Base-by-base conservation (phyloP, 2,329 filamentous ascomycete species). In the Aspergillus ruber region DNA sequence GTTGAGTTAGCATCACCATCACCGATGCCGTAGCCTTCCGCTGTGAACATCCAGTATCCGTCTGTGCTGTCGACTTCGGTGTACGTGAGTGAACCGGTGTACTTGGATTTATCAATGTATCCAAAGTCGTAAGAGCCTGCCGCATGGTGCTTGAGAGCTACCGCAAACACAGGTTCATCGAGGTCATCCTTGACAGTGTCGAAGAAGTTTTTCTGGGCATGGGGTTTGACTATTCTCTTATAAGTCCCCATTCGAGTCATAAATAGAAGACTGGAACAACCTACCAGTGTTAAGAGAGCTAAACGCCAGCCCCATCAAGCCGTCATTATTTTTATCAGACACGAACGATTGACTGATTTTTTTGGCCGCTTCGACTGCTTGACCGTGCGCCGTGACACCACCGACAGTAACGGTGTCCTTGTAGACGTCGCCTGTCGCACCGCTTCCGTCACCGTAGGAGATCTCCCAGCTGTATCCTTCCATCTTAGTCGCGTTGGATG, bases 281-380 rank as follows among this genome's bases (percentile, higher is more conserved):
- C 48, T 43, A 66, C 65, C 63, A 3, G 75, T 80, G 68, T 84
- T 84, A 68, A 83, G 74, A 18, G 62, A 71, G 65, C 74, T 77
- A 67, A 83, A 83, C 17, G 77, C 76, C 36, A 84, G 69, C 39
- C 81, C 81, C 46, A 84, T 69, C 20, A 84, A 72, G 46, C 81
- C 81, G 54, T 84, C 81, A 44, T 75, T 80, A 59, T 76, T 63
- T 21, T 57, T 58, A 57, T 83, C 78, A 46, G 69, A 55, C 5
- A 65, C 56, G 66, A 84, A 83, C 36, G 71, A 54, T 1, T 64
- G 50, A 10, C 81, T 84, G 38, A 86, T 76, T 1, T 73, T 70
- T 3, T 72, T 72, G 12, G 85, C 84, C 29, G 82, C 78, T 64
- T 87, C 81, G 9, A 88, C 78, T 7, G 83, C 82, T 65, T 88